A percentile compares a stretch with the other conserved stretches of the same genome.
Conservation (phyloP, 164 flowering plant species). For the Brasenia schreberi region DNA sequence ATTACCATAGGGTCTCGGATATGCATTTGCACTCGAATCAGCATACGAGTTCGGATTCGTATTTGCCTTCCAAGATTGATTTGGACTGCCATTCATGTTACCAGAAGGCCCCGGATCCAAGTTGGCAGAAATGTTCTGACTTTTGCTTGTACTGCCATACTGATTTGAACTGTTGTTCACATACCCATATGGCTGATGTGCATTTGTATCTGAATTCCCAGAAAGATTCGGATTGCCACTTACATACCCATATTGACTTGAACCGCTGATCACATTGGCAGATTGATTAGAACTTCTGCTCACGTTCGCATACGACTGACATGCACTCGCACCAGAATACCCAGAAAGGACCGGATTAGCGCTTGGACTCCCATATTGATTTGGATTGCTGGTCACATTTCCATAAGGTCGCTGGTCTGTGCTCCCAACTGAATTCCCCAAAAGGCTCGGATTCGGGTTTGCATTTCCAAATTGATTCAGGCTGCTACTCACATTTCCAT, state of each 20-base stretch:
- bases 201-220: not conserved
- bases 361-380: not conserved
- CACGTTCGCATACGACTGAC: not conserved
- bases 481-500: too few relatives aligned
- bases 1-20: not conserved
- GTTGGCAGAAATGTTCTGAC: too few relatives aligned
- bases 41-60: not conserved
- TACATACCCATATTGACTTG: not conserved
- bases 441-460: too few relatives aligned
- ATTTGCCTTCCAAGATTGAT: not conserved
- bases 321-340: not conserved
- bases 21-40: not conserved
- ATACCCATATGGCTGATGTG: not conserved
- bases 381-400: not conserved
- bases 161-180: not conserved
- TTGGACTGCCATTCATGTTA: not conserved
- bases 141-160: not conserved
- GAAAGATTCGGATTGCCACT: not conserved
- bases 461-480: not conserved
- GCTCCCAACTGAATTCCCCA: not conserved
- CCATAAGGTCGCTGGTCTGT: not conserved
- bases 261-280: not conserved
- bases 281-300: too few relatives aligned
- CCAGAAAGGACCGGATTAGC: not conserved
- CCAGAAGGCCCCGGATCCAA: too few relatives aligned